Evolutionary conservation across 2,329 filamentous ascomycete species (phyloP).

Genomic region (Chaetomiaceae sp.): DNA sequence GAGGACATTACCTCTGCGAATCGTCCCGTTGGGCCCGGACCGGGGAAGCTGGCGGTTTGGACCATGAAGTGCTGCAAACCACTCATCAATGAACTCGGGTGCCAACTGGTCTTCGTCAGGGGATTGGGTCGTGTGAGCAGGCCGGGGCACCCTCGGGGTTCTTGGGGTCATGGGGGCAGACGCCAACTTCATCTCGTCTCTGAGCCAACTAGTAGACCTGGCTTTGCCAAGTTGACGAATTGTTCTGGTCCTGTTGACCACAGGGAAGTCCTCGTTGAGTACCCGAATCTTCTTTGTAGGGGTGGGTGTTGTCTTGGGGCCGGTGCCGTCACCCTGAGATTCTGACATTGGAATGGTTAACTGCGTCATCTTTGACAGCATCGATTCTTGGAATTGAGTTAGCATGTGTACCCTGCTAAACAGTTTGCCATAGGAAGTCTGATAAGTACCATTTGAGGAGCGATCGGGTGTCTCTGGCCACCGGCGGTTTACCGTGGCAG

Average conservation of each 20-base stretch:
- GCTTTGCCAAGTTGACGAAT: slow-evolving; percentile 30
- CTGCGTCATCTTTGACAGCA: slow-evolving; percentile 41
- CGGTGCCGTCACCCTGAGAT: slow-evolving; percentile 29
- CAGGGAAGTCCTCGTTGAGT: slow-evolving; percentile 37
- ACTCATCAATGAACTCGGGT: slow-evolving; percentile 20
- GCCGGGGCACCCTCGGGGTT: background rate
- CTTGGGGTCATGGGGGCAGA: background rate
- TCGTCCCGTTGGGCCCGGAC: background rate
- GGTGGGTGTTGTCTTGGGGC: slow-evolving; percentile 26
- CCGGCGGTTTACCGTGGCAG: background rate
- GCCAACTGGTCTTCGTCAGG: slow-evolving; percentile 4
- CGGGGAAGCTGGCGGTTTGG: background rate
- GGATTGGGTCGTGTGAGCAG: background rate
- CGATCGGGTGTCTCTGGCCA: slow-evolving; percentile 18
- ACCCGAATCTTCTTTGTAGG: slow-evolving; percentile 35
- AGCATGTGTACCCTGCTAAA: background rate
- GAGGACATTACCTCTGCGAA: slow-evolving; percentile 2
- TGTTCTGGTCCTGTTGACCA: slow-evolving; percentile 39
- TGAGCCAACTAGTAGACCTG: background rate
- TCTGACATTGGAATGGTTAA: slow-evolving; percentile 26
- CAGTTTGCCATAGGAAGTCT: background rate
- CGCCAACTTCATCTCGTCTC: background rate
- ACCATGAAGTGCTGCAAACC: slow-evolving; percentile 17
- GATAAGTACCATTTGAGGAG: slow-evolving; percentile 33
- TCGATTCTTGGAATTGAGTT: slow-evolving; percentile 34